Conservation (phyloP, 2,329 filamentous ascomycete species). For the Sporothrix pallida region DNA sequence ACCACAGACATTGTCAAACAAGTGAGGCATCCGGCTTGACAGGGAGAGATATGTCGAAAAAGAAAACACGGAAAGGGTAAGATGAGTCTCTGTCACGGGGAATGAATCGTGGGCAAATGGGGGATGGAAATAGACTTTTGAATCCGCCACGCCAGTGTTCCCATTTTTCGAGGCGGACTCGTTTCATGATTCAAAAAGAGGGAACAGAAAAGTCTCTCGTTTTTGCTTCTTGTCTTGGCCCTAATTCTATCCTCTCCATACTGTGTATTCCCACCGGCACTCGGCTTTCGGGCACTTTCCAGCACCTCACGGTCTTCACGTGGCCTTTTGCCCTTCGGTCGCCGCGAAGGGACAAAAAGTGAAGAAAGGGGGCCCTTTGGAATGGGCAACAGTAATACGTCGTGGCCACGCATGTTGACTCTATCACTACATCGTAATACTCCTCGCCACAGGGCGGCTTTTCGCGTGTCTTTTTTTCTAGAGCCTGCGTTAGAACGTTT, state of each 20-base stretch:
- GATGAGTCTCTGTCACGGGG: background rate
- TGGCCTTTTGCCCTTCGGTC: slow-evolving; percentile 11
- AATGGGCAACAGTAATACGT: background rate
- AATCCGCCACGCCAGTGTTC: slow-evolving; percentile 21
- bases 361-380: background rate
- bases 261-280: background rate
- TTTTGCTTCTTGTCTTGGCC: slow-evolving; percentile 4
- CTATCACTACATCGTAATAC: background rate
- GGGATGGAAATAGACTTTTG: background rate
- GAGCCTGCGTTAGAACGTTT: slow-evolving; percentile 17
- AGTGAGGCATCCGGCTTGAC: slow-evolving; percentile 4
- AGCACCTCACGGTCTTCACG: background rate
- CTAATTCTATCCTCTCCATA: background rate
- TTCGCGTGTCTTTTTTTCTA: slow-evolving; percentile 25
- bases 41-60: background rate
- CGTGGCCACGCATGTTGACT: too few species aligned
- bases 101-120: background rate
- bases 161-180: background rate
- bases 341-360: background rate
- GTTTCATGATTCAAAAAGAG: slow-evolving; percentile 25
- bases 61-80: background rate
- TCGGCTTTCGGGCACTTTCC: background rate
- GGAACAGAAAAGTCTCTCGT: slow-evolving; percentile 7
- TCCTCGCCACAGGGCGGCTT: background rate
- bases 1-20: background rate